These are phyloP conservation scores for Aspergillus calidoustus DNA, from an alignment of 2,329 filamentous ascomycete species.

Conservation along the genomic window DNA sequence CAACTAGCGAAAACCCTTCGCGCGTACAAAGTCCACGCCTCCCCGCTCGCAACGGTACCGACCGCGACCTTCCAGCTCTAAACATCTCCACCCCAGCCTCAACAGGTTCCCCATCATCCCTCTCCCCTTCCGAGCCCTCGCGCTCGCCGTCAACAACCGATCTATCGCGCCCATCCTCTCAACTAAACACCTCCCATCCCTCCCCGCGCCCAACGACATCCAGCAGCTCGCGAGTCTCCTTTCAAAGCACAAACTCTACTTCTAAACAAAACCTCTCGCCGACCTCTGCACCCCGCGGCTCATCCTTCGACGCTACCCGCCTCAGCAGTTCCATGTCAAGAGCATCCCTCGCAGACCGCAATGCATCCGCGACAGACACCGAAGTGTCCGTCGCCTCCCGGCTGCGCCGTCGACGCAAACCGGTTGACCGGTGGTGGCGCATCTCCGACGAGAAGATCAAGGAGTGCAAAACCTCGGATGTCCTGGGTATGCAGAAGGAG, in stretches of 20 bases:
- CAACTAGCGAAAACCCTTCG: constrained; percentile 59
- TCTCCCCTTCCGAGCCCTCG: constrained; percentile 25
- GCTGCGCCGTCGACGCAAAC: constrained; percentile 63
- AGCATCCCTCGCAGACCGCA: constrained; percentile 30
- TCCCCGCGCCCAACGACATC: constrained; percentile 34
- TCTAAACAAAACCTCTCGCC: constrained; percentile 34
- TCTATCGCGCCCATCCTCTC: constrained; percentile 18
- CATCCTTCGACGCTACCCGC: constrained; percentile 31
- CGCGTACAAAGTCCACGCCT: constrained; percentile 41
- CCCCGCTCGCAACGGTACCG: constrained; percentile 40
- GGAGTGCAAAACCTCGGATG: constrained; percentile 89
- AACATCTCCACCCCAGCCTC: constrained; percentile 40
- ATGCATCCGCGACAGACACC: constrained; percentile 28
- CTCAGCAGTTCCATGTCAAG: constrained; percentile 32
- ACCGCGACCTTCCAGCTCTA: constrained; percentile 34
- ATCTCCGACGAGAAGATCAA: constrained; percentile 97
- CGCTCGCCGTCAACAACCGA: constrained; percentile 22
- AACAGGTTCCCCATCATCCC: constrained; percentile 41
- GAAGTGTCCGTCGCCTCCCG: constrained; percentile 37
- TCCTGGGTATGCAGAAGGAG: constrained; percentile 91
- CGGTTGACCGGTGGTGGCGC: constrained; percentile 87
- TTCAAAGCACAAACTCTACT: constrained; percentile 37
- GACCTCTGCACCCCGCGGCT: constrained; percentile 31
- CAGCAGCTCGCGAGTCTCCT: constrained; percentile 38
- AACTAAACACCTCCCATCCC: constrained; percentile 24